Evolutionary conservation across 352 stramenopile genomes (phyloP).

Genomic region (Phytopythium ostracodes): DNA sequence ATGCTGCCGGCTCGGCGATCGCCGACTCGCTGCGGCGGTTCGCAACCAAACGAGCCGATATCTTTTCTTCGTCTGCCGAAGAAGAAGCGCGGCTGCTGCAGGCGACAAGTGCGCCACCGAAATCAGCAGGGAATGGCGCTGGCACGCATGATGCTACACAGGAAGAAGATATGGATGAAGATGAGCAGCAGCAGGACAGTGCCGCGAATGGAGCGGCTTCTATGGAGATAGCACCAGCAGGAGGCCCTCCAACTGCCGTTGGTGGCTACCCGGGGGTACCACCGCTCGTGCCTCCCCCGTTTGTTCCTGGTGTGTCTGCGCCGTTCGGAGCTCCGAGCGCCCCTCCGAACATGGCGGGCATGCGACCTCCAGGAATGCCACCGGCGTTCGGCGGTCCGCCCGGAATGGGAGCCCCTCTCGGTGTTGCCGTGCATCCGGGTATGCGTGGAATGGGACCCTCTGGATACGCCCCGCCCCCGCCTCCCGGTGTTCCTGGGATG

Average conservation of each 20-base stretch:
- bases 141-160: slow-evolving; percentile 19
- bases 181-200: slow-evolving; percentile 19
- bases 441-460: slow-evolving; percentile 18
- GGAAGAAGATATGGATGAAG: slow-evolving; percentile 39
- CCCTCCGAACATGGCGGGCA: neutral
- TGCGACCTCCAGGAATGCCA: slow-evolving; percentile 3
- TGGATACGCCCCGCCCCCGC: slow-evolving; percentile 4
- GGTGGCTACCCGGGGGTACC: neutral
- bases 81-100: slow-evolving; percentile 73
- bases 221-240: neutral
- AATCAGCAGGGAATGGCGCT: slow-evolving; percentile 18
- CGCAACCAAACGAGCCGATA: slow-evolving; percentile 89
- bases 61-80: slow-evolving; percentile 90
- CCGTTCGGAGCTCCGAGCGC: neutral
- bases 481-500: neutral
- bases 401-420: slow-evolving; percentile 8
- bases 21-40: slow-evolving; percentile 93
- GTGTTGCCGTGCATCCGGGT: slow-evolving; percentile 12
- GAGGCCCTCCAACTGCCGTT: neutral
- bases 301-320: neutral
- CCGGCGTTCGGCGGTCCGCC: slow-evolving; percentile 1
- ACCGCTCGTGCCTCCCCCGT: neutral
- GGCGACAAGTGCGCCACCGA: slow-evolving; percentile 27
- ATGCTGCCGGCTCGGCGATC: slow-evolving; percentile 93
- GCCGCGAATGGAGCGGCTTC: neutral